Evolutionary conservation across 225 moss, liverwort and hornwort genomes (phyloP), one percentile per base, ranked within the genome.

Genomic region (Straminergon stramineum): DNA sequence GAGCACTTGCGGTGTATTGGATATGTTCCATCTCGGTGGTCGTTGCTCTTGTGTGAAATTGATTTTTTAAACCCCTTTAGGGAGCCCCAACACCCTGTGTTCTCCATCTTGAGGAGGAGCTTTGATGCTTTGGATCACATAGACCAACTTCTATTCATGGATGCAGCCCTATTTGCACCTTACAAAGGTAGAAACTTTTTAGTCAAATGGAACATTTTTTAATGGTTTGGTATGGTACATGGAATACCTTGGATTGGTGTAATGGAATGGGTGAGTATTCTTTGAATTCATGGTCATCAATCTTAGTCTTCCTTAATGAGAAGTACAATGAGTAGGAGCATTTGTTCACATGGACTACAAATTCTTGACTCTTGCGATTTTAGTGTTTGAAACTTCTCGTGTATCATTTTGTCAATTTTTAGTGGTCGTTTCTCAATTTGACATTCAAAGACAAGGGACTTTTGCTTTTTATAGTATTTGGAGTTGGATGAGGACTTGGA

Each of bases 121-220:
- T 91, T 87, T 87, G 89, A 84, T 69, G 41, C 79, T 3, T 89
- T 91, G 16, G 61, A 74, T 34, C 23, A 34, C 26, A 20, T 70
- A 41, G 71, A 89, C 70, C 89, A 91, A 69, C 70, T 83, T 21
- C 19, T 91, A 43, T 87, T 91, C 48, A 78, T 91, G 89, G 82
- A 91, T 78, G 86, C 5, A 2, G 79, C 79, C 31, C 39, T 87
- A 32, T 85, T 30, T 57, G 10, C 10, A 8, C 85, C 73, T 37
- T 34, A 27, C 2, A 7, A 0, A 5, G 17, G 15, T n/a, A 1
- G 0, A 23, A 2, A 5, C 0, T 0, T 6, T 15, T 2, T n/a
- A 26, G 26, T 15, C 15, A 20, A 21, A 19, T 82, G 41, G 71
- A 58, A 32, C 4, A 0, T 71, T 4, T 70, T 85, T 57, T 32